These are phyloP conservation scores for Phytophthora citricola DNA, from an alignment of 352 stramenopile species.

Conservation along the genomic window DNA sequence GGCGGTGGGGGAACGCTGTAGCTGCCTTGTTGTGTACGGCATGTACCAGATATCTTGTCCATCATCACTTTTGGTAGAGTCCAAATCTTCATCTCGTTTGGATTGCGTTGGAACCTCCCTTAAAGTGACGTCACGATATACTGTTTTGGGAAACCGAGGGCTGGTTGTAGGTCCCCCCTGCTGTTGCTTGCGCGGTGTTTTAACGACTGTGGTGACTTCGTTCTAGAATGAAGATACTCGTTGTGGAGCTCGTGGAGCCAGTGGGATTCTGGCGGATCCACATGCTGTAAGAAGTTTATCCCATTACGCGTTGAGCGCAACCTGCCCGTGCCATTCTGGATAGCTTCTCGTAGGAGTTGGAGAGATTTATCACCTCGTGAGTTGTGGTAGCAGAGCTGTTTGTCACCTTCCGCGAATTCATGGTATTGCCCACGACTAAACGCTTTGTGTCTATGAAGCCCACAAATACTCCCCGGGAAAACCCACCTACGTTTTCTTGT, in stretches of 20 bases:
- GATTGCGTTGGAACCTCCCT: not conserved
- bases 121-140: not conserved
- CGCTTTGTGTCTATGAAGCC: conserved; percentile 30
- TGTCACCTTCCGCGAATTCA: not conserved
- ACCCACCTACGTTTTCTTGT: conserved; percentile 54
- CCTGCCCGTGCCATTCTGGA: conserved; percentile 56
- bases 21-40: conserved; percentile 69
- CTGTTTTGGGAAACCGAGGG: conserved; percentile 6
- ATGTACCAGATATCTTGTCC: conserved; percentile 46
- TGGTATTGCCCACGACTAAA: not conserved
- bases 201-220: not conserved
- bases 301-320: conserved; percentile 61
- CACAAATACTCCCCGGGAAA: conserved; percentile 55
- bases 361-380: conserved; percentile 48
- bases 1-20: conserved; percentile 51
- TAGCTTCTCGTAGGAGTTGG: conserved; percentile 54
- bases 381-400: conserved; percentile 13
- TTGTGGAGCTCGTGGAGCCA: conserved; percentile 47
- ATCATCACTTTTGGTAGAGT: conserved; percentile 3
- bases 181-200: not conserved
- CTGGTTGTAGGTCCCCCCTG: conserved; percentile 1
- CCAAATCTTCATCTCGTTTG: conserved; percentile 14
- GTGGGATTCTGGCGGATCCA: conserved; percentile 36
- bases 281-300: conserved; percentile 46
- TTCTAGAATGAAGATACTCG: conserved; percentile 37